A percentile compares a stretch with the other conserved stretches of the same genome.
These are phyloP conservation scores for Alternaria panax DNA, from an alignment of 2,329 filamentous ascomycete genomes.

Conservation along the genomic window DNA sequence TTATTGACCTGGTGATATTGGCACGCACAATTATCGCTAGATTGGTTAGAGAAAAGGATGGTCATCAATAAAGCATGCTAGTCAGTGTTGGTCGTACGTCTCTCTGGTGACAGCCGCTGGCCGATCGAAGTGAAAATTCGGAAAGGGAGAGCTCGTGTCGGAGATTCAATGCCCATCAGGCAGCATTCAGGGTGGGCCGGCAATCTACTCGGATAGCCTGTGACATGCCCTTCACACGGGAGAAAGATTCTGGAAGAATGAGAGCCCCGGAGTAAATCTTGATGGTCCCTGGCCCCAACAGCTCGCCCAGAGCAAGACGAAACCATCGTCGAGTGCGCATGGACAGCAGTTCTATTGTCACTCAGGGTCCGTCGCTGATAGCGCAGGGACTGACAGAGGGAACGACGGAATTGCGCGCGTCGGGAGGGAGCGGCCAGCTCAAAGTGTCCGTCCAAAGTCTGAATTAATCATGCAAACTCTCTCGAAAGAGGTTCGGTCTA, in stretches of 20 bases:
- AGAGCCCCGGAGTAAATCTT: slow-evolving; percentile 25
- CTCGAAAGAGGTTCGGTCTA: slow-evolving; percentile 12
- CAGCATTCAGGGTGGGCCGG: slow-evolving; percentile 32
- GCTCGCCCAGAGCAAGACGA: slow-evolving; percentile 23
- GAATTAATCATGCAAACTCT: slow-evolving; percentile 21
- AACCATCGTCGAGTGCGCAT: slow-evolving; percentile 19
- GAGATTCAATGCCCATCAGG: slow-evolving; percentile 15
- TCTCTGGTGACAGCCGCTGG: slow-evolving; percentile 2
- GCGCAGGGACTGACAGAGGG: slow-evolving; percentile 21
- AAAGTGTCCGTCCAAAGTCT: slow-evolving; percentile 14
- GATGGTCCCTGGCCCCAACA: slow-evolving; percentile 19
- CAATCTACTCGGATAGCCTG: slow-evolving; percentile 42
- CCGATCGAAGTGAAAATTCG: slow-evolving; percentile 6
- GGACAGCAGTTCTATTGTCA: slow-evolving; percentile 12
- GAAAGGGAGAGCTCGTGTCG: slow-evolving; percentile 12
- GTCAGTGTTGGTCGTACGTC: slow-evolving; percentile 10
- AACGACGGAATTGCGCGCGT: slow-evolving; percentile 20
- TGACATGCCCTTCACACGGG: slow-evolving; percentile 31
- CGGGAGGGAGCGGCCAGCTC: slow-evolving; percentile 17
- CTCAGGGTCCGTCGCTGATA: slow-evolving; percentile 19
- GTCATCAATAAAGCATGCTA: slow-evolving; percentile 14
- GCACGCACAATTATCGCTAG: background rate
- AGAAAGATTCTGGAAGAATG: slow-evolving; percentile 46
- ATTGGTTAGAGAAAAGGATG: slow-evolving; percentile 1
- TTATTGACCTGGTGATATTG: slow-evolving; percentile 8